phyloP scores from a whole-genome alignment of 169 alveolate genomes.

The Plasmodium falciparum region DNA sequence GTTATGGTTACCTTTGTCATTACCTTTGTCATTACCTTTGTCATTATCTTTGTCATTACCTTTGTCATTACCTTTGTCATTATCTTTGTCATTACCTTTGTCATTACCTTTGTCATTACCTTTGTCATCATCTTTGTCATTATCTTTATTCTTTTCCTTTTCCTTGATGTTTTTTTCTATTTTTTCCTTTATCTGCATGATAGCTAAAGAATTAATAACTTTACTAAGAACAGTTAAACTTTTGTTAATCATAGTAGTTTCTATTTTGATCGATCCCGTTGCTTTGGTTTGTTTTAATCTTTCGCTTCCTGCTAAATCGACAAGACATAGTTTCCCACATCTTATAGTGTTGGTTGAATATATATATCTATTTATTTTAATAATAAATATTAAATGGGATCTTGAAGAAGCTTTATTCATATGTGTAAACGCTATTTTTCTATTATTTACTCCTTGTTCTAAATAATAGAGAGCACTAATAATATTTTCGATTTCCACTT shows the following conservation, averaged over 20 bases:
- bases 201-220: constrained; percentile 83
- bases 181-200: constrained; percentile 78
- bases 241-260: constrained; percentile 86
- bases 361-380: constrained; percentile 68
- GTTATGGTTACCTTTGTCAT: no score
- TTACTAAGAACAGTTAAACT: constrained; percentile 83
- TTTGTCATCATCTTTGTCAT: background rate
- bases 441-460: constrained; percentile 75
- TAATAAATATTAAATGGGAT: constrained; percentile 81
- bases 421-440: constrained; percentile 81
- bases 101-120: no score
- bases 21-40: background rate
- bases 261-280: constrained; percentile 87
- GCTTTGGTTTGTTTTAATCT: constrained; percentile 87
- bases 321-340: constrained; percentile 83
- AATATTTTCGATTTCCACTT: constrained; percentile 59
- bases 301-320: constrained; percentile 90
- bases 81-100: background rate
- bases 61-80: background rate
- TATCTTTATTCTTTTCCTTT: background rate
- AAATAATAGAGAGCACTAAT: constrained; percentile 44
- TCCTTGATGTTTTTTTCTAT: constrained; percentile 23
- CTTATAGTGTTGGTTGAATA: constrained; percentile 85
- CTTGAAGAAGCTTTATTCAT: constrained; percentile 83
- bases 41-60: background rate